Conservation (phyloP, 1,139 yeast genomes). For the Candida frijolesensis region DNA sequence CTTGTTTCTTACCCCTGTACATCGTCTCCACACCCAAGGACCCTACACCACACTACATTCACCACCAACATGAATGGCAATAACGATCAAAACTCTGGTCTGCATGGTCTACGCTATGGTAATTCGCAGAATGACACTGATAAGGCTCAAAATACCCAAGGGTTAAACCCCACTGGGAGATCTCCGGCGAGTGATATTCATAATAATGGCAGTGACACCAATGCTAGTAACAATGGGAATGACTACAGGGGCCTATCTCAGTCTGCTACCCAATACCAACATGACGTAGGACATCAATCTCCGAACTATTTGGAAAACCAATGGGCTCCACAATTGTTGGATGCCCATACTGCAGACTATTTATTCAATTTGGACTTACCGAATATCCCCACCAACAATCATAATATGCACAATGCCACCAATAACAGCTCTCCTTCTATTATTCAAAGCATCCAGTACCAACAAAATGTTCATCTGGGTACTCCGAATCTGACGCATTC, state of each 20-base stretch:
- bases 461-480: constrained; percentile 26
- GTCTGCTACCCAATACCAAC: background rate
- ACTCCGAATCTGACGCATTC: background rate
- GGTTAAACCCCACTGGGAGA: background rate
- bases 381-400: constrained; percentile 4
- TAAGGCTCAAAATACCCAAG: background rate
- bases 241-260: background rate
- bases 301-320: constrained; percentile 42
- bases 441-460: constrained; percentile 38
- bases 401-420: constrained; percentile 8
- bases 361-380: constrained; percentile 33
- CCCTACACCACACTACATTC: background rate
- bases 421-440: constrained; percentile 20
- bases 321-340: constrained; percentile 21
- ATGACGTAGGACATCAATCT: constrained; percentile 18
- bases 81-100: background rate
- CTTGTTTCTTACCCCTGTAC: background rate
- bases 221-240: background rate
- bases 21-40: too few species aligned
- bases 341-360: constrained; percentile 35
- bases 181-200: background rate
- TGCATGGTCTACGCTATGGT: background rate
- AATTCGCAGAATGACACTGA: background rate
- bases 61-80: background rate
- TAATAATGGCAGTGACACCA: background rate